Base-by-base conservation (phyloP, 2,329 filamentous ascomycete genomes). In the Fusarium ambrosium region DNA sequence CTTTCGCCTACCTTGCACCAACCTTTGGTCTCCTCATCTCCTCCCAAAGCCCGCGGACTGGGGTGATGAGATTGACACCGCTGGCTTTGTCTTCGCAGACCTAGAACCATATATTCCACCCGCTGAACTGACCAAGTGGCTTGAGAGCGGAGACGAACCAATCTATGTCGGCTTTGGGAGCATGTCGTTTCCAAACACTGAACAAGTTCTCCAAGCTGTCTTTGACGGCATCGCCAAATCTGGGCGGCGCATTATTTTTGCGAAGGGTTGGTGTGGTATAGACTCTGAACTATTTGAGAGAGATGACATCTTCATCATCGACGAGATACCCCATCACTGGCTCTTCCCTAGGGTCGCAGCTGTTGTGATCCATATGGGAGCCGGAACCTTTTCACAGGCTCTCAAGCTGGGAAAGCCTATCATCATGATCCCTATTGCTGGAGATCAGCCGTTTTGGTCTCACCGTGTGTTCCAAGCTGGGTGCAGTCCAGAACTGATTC, bases 131-230 rank as follows among this genome's bases (percentile, higher is more conserved):
- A 16, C 10, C 8, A n/a, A 61, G 1, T 61, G 37, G 24, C 58
- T 61, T 3, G 24, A 61, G 14, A 45, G 14, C 6, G 58, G 58
- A 14, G 58, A 61, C 7, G 37, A 45, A 4, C 37, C 58, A 3
- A 43, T 61, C 8, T 61, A 61, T 6, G 58, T 61, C 39, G 37
- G 37, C 5, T 61, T 61, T 13, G 58, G 58, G 11, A 61, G 58
- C 39, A 61, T 61, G 58, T 45, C 58, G 6, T 61, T 43, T 16
- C 37, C 39, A 41, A 45, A 61, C 9, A 29, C 58, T 5, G 22
- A 43, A 14, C 58, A 32, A 45, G 27, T 48, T 7, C 39, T 62
- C 2, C 24, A 45, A 34, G 59, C 59, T 20, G 18, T 62, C 5
- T 34, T 62, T 20, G 39, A 34, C 2, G 39, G 59, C n/a, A 62